These are phyloP conservation scores for Claviceps pazoutovae DNA, from an alignment of 2,329 filamentous ascomycete genomes.

Conservation along the genomic window DNA sequence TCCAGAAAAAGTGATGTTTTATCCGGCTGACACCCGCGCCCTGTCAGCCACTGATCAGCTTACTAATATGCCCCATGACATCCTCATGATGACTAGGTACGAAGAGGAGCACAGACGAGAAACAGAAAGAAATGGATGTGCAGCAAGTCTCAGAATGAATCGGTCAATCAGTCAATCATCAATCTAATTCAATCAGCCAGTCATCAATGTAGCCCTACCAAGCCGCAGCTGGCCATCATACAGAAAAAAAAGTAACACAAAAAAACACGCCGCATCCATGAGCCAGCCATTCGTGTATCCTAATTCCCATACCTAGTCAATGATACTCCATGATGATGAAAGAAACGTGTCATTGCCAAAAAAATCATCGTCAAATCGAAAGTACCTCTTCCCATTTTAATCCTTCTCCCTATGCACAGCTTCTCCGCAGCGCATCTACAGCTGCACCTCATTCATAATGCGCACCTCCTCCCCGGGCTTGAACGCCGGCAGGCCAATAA, in stretches of 20 bases:
- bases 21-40: too few species aligned
- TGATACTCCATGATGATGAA: not conserved
- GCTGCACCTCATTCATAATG: slow-evolving; percentile 73
- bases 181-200: not conserved
- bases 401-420: not conserved
- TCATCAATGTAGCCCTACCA: not conserved
- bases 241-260: not conserved
- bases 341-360: not conserved
- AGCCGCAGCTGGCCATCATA: not conserved
- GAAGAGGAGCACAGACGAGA: too few species aligned
- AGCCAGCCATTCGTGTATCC: not conserved
- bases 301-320: not conserved
- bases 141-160: too few species aligned
- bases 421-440: slow-evolving; percentile 30
- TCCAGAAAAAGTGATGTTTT: too few species aligned
- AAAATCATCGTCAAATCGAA: not conserved
- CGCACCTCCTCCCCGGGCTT: slow-evolving; percentile 92
- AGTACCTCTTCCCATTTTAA: not conserved
- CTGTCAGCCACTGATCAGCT: too few species aligned
- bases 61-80: too few species aligned
- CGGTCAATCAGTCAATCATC: not conserved
- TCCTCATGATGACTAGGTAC: too few species aligned
- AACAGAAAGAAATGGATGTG: too few species aligned
- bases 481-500: slow-evolving; percentile 86
- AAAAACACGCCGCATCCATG: slow-evolving; percentile 4